Conservation (phyloP, 495 filamentous ascomycete genomes). For the Neurospora tetrasperma region DNA sequence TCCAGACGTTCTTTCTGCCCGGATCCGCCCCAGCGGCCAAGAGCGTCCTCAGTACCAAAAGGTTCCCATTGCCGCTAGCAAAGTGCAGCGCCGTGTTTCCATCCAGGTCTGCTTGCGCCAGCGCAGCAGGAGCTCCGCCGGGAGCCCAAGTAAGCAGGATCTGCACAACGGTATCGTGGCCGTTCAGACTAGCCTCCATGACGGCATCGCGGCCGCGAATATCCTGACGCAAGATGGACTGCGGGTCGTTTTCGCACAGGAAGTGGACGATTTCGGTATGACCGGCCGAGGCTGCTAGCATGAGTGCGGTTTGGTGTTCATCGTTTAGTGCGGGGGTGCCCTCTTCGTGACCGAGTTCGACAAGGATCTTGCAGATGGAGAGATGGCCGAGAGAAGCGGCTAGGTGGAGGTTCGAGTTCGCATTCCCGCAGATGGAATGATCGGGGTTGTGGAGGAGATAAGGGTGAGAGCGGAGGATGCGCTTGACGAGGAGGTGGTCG, state of each 20-base stretch:
- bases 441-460: slow-evolving; percentile 63
- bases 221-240: slow-evolving; percentile 42
- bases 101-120: slow-evolving; percentile 43
- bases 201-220: slow-evolving; percentile 47
- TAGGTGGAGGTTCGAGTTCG: slow-evolving; percentile 71
- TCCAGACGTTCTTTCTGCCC: slow-evolving; percentile 53
- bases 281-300: slow-evolving; percentile 48
- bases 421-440: slow-evolving; percentile 37
- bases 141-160: slow-evolving; percentile 47
- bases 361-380: slow-evolving; percentile 45
- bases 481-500: slow-evolving; percentile 58
- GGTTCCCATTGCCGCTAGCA: slow-evolving; percentile 53
- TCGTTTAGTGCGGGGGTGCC: slow-evolving; percentile 56
- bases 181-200: slow-evolving; percentile 44
- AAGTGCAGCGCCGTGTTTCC: slow-evolving; percentile 75
- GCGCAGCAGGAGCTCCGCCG: slow-evolving; percentile 34
- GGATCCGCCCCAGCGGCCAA: slow-evolving; percentile 53
- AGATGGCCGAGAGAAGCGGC: slow-evolving; percentile 58
- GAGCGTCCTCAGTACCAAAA: slow-evolving; percentile 62
- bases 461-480: slow-evolving; percentile 62
- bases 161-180: slow-evolving; percentile 49
- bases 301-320: slow-evolving; percentile 60
- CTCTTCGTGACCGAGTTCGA: slow-evolving; percentile 46
- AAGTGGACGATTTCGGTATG: slow-evolving; percentile 52
- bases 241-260: slow-evolving; percentile 34